Evolutionary conservation across 768 basidiomycete genomes (phyloP).

Genomic region (Candolleomyces eurysporus): DNA sequence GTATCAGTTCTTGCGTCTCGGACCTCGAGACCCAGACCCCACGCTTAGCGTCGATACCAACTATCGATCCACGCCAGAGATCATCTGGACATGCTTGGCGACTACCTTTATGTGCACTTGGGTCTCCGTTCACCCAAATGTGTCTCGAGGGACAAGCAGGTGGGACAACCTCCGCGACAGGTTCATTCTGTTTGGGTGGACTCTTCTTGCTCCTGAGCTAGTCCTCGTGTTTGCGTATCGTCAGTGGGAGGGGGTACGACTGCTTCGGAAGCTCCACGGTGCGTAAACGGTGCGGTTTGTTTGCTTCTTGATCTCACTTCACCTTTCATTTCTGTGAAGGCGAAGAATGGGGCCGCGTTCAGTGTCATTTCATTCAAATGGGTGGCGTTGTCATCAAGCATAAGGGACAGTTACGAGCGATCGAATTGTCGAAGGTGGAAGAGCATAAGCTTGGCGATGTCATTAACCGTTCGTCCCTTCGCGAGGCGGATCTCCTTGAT

Average conservation of each 20-base stretch:
- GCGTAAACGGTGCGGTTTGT: too few species aligned
- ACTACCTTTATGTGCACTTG: constrained; percentile 11
- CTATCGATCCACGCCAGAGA: constrained; percentile 4
- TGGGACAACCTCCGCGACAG: too few species aligned
- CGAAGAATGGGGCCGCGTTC: constrained; percentile 1
- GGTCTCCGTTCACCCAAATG: constrained; percentile 12
- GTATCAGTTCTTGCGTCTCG: too few species aligned
- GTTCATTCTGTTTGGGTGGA: too few species aligned
- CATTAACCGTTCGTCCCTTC: too few species aligned
- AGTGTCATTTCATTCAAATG: constrained; percentile 9
- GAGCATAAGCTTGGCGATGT: neutral
- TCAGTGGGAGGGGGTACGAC: too few species aligned
- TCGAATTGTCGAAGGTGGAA: neutral
- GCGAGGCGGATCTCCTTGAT: constrained; percentile 3
- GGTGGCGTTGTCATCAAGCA: constrained; percentile 6
- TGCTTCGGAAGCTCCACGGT: too few species aligned
- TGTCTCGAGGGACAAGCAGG: neutral
- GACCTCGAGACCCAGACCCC: too few species aligned
- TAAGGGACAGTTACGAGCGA: neutral
- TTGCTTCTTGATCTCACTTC: neutral
- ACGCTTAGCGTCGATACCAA: neutral
- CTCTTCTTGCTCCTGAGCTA: too few species aligned
- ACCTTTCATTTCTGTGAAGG: neutral
- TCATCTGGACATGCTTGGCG: constrained; percentile 9
- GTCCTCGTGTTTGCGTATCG: too few species aligned